These are phyloP conservation scores for Colletotrichum filicis DNA, from an alignment of 2,329 filamentous ascomycete genomes.

Conservation along the genomic window DNA sequence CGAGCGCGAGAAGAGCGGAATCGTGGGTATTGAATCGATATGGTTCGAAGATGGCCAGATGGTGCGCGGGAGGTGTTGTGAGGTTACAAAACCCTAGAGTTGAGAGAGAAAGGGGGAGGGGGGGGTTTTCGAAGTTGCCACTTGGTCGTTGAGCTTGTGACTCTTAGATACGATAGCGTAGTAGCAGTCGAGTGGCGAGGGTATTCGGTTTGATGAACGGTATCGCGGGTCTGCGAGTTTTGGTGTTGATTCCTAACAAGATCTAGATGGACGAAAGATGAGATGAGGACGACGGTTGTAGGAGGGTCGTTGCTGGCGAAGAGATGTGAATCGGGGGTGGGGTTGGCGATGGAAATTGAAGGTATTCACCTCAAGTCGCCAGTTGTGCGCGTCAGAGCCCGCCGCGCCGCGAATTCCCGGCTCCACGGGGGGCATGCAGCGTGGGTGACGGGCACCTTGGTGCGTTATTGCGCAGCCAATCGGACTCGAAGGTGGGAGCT, in stretches of 20 bases:
- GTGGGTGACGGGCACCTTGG: conserved; percentile 15
- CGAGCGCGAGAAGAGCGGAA: conserved; percentile 47
- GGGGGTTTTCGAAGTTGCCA: conserved; percentile 26
- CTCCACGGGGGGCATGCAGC: neutral
- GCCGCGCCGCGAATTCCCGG: conserved; percentile 28
- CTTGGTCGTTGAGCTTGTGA: conserved; percentile 12
- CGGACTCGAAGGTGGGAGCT: conserved; percentile 7
- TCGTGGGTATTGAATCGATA: conserved; percentile 19
- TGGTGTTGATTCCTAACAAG: neutral
- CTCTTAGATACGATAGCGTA: neutral
- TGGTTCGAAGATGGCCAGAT: conserved; percentile 14
- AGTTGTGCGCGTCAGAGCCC: conserved; percentile 35
- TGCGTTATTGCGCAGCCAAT: conserved; percentile 27
- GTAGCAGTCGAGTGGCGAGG: neutral
- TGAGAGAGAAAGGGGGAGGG: neutral
- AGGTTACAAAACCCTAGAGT: conserved; percentile 4
- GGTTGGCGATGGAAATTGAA: conserved; percentile 18
- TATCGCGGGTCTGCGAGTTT: conserved; percentile 9
- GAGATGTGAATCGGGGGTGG: neutral
- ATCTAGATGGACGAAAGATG: neutral
- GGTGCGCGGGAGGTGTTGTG: neutral
- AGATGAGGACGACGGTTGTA: neutral
- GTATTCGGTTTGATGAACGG: neutral
- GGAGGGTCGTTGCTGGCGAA: neutral
- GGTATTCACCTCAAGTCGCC: conserved; percentile 13